A percentile compares a stretch with the other conserved stretches of the same genome.
Conservation (phyloP, 805 yeast species). For the Candida saitoana region DNA sequence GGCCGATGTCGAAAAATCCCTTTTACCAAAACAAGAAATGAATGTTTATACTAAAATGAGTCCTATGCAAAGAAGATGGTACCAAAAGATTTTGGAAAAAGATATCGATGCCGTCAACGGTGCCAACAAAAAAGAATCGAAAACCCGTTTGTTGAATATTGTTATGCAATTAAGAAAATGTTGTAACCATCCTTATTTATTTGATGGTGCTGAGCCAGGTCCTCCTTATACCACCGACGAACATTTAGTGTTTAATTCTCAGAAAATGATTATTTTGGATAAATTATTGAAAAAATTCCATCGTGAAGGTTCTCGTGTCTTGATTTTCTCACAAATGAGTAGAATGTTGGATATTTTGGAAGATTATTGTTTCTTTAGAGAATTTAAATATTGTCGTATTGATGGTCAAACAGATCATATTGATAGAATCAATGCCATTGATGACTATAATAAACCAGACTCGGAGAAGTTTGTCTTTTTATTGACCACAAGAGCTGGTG, state of each 20-base stretch:
- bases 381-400: slow-evolving; percentile 68
- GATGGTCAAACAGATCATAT: slow-evolving; percentile 82
- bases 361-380: slow-evolving; percentile 71
- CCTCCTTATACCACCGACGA: slow-evolving; percentile 86
- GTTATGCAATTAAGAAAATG: slow-evolving; percentile 85
- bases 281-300: slow-evolving; percentile 57
- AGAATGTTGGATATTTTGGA: slow-evolving; percentile 76
- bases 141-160: slow-evolving; percentile 70
- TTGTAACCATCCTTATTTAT: slow-evolving; percentile 79
- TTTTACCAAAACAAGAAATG: slow-evolving; percentile 70
- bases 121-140: slow-evolving; percentile 67
- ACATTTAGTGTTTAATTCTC: slow-evolving; percentile 69
- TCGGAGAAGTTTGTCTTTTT: slow-evolving; percentile 69
- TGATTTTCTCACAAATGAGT: slow-evolving; percentile 81
- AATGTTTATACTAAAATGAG: slow-evolving; percentile 73
- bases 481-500: slow-evolving; percentile 85
- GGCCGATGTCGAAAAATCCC: slow-evolving; percentile 75
- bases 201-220: slow-evolving; percentile 88
- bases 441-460: slow-evolving; percentile 73
- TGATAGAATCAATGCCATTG: slow-evolving; percentile 71
- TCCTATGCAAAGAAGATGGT: slow-evolving; percentile 77
- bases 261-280: slow-evolving; percentile 69
- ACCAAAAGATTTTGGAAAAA: slow-evolving; percentile 69
- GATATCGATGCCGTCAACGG: slow-evolving; percentile 85
- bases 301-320: slow-evolving; percentile 70